Conservation (phyloP, 2,329 filamentous ascomycete genomes). For the Davidsoniella virescens region DNA sequence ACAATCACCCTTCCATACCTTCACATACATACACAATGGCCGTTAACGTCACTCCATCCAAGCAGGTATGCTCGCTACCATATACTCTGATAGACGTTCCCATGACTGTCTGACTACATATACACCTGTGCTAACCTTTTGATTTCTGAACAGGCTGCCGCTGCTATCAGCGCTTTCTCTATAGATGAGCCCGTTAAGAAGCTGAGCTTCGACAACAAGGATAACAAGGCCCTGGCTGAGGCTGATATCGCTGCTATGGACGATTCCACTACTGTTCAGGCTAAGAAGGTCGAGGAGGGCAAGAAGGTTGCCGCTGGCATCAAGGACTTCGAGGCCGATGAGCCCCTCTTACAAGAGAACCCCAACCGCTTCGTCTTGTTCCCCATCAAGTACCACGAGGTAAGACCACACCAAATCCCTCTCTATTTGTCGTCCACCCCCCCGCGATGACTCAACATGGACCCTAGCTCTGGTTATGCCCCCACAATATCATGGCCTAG, state of each 20-base stretch:
- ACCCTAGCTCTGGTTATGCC: neutral
- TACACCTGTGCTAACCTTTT: constrained; percentile 1
- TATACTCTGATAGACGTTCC: neutral
- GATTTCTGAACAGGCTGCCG: constrained; percentile 48
- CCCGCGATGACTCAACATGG: neutral
- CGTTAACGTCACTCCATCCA: constrained; percentile 47
- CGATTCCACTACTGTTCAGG: constrained; percentile 23
- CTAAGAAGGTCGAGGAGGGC: constrained; percentile 26
- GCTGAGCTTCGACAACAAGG: constrained; percentile 78
- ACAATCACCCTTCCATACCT: neutral
- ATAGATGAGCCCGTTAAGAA: constrained; percentile 81
- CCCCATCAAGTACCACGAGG: constrained; percentile 98
- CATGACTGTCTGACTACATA: neutral
- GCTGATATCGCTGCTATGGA: constrained; percentile 35
- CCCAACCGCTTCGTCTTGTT: constrained; percentile 92
- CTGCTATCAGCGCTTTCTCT: constrained; percentile 73
- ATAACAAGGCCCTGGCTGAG: constrained; percentile 39
- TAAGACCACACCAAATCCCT: constrained; percentile 31
- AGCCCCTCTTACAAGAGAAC: constrained; percentile 92
- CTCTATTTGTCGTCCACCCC: neutral
- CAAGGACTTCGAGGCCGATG: constrained; percentile 58
- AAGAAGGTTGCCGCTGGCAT: constrained; percentile 35
- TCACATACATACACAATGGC: constrained; percentile 38
- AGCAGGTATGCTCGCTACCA: constrained; percentile 31
- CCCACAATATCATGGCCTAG: neutral